phyloP scores from a whole-genome alignment of 441 rosid species.

The Aleurites moluccanus region DNA sequence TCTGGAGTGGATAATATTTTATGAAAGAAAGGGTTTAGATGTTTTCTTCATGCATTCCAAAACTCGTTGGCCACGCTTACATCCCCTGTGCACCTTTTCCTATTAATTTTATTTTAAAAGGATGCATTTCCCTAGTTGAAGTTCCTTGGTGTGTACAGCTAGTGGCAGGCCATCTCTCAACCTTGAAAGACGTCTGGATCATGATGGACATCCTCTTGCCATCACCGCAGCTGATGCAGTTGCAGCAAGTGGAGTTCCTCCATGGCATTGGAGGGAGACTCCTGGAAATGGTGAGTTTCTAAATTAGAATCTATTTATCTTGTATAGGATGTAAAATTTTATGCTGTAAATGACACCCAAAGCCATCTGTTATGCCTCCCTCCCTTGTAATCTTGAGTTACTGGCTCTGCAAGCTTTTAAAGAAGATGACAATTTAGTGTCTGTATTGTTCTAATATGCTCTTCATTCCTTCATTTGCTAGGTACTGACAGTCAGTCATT shows the following conservation, averaged over 20 bases:
- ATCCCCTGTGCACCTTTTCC: conserved; percentile 8
- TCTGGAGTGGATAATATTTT: not conserved
- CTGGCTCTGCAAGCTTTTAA: conserved; percentile 11
- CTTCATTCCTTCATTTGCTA: conserved; percentile 23
- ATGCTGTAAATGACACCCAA: not conserved
- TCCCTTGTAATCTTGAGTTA: conserved; percentile 16
- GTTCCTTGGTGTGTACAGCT: conserved; percentile 50
- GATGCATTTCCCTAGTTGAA: conserved; percentile 26
- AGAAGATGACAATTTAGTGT: not conserved
- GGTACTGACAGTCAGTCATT: conserved; percentile 57
- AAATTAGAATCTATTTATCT: conserved; percentile 17
- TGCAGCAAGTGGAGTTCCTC: conserved; percentile 82
- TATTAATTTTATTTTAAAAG: conserved; percentile 20
- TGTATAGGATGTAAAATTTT: conserved; percentile 10
- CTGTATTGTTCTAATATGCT: not conserved
- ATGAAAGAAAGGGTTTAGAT: not conserved
- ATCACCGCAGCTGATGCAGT: conserved; percentile 84
- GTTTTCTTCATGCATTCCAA: not conserved
- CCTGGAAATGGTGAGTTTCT: conserved; percentile 68
- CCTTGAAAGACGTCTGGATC: conserved; percentile 93
- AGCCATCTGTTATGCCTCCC: conserved; percentile 11
- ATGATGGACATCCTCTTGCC: conserved; percentile 94
- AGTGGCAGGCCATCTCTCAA: conserved; percentile 78
- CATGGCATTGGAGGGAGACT: conserved; percentile 98
- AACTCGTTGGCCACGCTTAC: conserved; percentile 3